Base-by-base conservation (phyloP, 768 basidiomycete species). In the Hygrophorus russula region DNA sequence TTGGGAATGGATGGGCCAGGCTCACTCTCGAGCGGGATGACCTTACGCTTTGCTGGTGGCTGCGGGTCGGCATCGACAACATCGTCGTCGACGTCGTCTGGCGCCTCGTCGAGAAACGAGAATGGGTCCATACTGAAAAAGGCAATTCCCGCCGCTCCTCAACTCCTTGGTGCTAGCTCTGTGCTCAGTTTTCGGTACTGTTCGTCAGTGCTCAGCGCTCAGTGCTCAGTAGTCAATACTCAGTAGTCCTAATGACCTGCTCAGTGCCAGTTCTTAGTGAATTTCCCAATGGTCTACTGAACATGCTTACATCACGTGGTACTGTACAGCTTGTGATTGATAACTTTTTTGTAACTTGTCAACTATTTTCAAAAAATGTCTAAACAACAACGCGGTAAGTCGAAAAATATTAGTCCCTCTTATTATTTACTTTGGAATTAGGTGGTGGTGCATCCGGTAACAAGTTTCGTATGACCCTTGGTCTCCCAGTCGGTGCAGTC, bases 401-500 rank as follows among this genome's bases (percentile, higher is more conserved):
- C 17, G 34, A 7, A 24, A 24, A 24, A 24, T 24, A 24, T 24
- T 3, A 24, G 32, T 33, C n/a, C 32, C n/a, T 10, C 32, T 33
- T 17, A 17, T 35, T 5, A 3, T 35, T 35, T n/a, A 35, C 17
- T 35, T 24, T n/a, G 20, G 18, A 40, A n/a, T n/a, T 28, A 73
- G 68, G 61, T 62, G 71, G 66, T 56, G 79, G 76, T 60, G 76
- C 82, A 50, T 76, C 90, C 57, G 94, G 94, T 61, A 92, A 87
- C 69, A 99, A 97, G 70, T 97, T 83, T 79, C 82, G 92, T 56
- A 73, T 98, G 73, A 93, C 86, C 38, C 78, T 89, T 51, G 88
- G 85, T 87, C 82, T 93, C 42, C 91, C 89, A 49, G 85, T 87
- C 51, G 90, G 89, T 52, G 91, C 91, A 53, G 91, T 96, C 51